Base-by-base conservation (phyloP, 2,329 filamentous ascomycete genomes). In the Phialophora macrospora region DNA sequence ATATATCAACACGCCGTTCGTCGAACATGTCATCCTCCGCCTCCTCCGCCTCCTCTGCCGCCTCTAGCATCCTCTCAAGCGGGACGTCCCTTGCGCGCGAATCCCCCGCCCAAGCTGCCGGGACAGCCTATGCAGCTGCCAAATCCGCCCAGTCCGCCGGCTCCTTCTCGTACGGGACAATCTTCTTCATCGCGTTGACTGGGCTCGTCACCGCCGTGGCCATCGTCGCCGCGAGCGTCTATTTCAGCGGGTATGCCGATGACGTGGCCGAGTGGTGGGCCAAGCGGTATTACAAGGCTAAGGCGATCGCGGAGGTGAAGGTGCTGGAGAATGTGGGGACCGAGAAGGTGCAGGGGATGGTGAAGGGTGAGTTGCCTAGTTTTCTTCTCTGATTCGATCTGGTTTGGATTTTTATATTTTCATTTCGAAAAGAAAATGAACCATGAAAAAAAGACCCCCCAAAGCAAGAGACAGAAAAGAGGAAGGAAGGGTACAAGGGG, bases 231-330 rank as follows among this genome's bases (percentile, higher is more conserved):
- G 64, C 61, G 20, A 46, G n/a, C 34, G 52, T 69, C 32, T 69
- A 63, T 44, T 67, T 69, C 24, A 56, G 61, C 1, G 67, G 67
- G 8, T 69, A 69, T 44, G 65, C 46, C 41, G 64, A 69, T 28
- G 64, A 69, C 24, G 57, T 67, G 1, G 64, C 58, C 3, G 62
- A 62, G 28, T 69, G 64, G 64, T 60, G 41, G 32, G 67, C 64
- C 32, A 66, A 69, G 38, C 58, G 60, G 22, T 69, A 69, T 49
- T 69, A 67, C 64, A 65, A 64, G 52, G 67, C 55, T 44, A 66
- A 69, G 46, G 67, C 61, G n/a, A 38, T 62, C 44, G 67, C 61
- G 26, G 58, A 69, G 62, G 62, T 64, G 44, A 67, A 67, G 48
- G 62, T 64, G 48, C 46, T 70, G 7, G 58, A 68, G 56, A 63